A percentile compares a stretch with the other conserved stretches of the same genome.
Evolutionary conservation across 1,139 yeast species (phyloP).

Genomic region (Kodamaea suecica): DNA sequence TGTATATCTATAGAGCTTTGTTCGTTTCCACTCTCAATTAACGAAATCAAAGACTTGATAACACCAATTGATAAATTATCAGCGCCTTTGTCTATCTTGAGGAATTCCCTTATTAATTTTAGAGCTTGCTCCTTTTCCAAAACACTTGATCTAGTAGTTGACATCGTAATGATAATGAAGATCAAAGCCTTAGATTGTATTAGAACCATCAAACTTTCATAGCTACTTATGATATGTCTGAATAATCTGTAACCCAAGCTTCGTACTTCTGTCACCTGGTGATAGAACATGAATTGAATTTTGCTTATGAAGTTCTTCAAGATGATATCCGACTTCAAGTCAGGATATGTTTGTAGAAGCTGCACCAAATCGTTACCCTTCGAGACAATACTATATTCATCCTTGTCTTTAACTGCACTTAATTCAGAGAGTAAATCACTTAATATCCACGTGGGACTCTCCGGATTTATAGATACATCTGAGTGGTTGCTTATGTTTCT

Average conservation of each 20-base stretch:
- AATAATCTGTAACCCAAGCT: slow-evolving; percentile 77
- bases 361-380: slow-evolving; percentile 63
- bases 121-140: slow-evolving; percentile 79
- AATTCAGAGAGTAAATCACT: slow-evolving; percentile 33
- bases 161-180: slow-evolving; percentile 61
- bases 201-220: slow-evolving; percentile 47
- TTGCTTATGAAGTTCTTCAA: slow-evolving; percentile 58
- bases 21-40: slow-evolving; percentile 36
- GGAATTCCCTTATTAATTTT: slow-evolving; percentile 61
- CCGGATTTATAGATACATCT: slow-evolving; percentile 15
- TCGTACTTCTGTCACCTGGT: slow-evolving; percentile 58
- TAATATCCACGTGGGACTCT: slow-evolving; percentile 38
- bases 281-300: slow-evolving; percentile 59
- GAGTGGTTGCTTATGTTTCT: slow-evolving; percentile 10
- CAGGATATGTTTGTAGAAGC: slow-evolving; percentile 57
- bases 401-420: slow-evolving; percentile 27
- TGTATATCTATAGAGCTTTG: slow-evolving; percentile 6
- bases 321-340: slow-evolving; percentile 62
- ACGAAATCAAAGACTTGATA: slow-evolving; percentile 66
- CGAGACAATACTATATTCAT: slow-evolving; percentile 49
- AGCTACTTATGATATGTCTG: slow-evolving; percentile 57
- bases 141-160: slow-evolving; percentile 50
- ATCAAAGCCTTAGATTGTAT: slow-evolving; percentile 56
- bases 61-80: slow-evolving; percentile 61
- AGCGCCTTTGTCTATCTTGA: slow-evolving; percentile 57